Evolutionary conservation across 2,329 filamentous ascomycete genomes (phyloP), one percentile per base, ranked within the genome.

Genomic region (Aspergillus sp.): DNA sequence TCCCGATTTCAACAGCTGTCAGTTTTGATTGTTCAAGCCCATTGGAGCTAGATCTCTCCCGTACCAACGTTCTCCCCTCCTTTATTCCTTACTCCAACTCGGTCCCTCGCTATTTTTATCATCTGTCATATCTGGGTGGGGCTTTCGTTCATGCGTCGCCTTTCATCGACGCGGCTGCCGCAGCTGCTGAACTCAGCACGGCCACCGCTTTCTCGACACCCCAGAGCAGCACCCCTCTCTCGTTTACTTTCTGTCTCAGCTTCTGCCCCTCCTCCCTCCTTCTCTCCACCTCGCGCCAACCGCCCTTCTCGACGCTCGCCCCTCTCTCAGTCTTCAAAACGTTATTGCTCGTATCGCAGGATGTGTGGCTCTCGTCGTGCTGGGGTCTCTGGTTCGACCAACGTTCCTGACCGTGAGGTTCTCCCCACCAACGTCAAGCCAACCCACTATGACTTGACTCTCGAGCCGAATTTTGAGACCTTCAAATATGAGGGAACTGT

Each of bases 401-500:
- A 87, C 71, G 80, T 89, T 66, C 77, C 82, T 66, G 86, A 85
- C 63, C 88, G 93, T 68, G 89, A 96, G 80, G 88, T 98, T 64
- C 83, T 98, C 67, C 95, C 93, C 52, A 87, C 88, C 77, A 96
- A 97, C 71, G 91, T 97, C 69, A 89, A 93, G 74, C 93, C 93
- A n/a, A 78, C 83, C 40, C 92, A 98, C 79, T 98, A 98, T 78
- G 86, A 96, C 75, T 78, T 98, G 67, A 95, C 90, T 1, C 82
- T 98, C 61, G 95, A 98, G 79, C 92, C 93, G 54, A 86, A 97
- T 79, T 90, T 98, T 67, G 83, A 89, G 67, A 92, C 89, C 64
- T 91, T 95, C 76, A 91, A 86, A 63, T 98, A 93, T 73, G 85
- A 93, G 59, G 93, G 93, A 64, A 88, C 83, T 11, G 92, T 96